phyloP scores from a whole-genome alignment of 176 grass and related monocot genomes.

The Chloris gayana region DNA sequence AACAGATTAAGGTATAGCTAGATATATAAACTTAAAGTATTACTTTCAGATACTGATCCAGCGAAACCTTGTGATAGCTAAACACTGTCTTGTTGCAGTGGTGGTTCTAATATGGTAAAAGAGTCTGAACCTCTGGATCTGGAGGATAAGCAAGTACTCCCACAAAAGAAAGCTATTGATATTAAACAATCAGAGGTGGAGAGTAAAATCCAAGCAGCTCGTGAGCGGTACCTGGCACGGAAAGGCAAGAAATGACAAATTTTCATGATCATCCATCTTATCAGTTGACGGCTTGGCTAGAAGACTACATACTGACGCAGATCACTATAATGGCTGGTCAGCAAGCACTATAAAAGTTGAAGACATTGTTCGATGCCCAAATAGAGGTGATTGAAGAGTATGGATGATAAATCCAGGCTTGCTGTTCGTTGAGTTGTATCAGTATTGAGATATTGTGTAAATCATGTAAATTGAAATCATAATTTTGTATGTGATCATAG shows the following conservation, averaged over 20 bases:
- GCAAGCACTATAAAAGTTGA: neutral
- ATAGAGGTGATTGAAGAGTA: neutral
- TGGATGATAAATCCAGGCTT: neutral
- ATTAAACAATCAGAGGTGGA: slow-evolving; percentile 63
- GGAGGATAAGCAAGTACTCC: slow-evolving; percentile 20
- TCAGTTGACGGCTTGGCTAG: neutral
- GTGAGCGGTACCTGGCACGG: slow-evolving; percentile 80
- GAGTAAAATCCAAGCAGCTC: slow-evolving; percentile 90
- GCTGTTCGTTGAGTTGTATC: neutral
- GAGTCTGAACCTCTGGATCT: slow-evolving; percentile 29
- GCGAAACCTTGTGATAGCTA: slow-evolving; percentile 6
- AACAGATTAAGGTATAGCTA: slow-evolving; percentile 72
- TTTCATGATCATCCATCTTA: neutral
- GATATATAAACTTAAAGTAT: neutral
- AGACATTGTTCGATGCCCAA: neutral
- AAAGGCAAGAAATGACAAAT: slow-evolving; percentile 73
- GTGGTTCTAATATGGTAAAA: slow-evolving; percentile 42
- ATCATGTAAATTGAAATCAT: neutral
- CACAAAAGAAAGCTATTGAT: slow-evolving; percentile 24
- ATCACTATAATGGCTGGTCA: neutral
- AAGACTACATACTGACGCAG: neutral
- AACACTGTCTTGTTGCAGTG: slow-evolving; percentile 50
- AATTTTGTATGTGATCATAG: neutral
- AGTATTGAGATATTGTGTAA: neutral
- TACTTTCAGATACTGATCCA: slow-evolving; percentile 2